These are phyloP conservation scores for Aphanocladium album DNA, from an alignment of 2,329 filamentous ascomycete species.

Conservation along the genomic window DNA sequence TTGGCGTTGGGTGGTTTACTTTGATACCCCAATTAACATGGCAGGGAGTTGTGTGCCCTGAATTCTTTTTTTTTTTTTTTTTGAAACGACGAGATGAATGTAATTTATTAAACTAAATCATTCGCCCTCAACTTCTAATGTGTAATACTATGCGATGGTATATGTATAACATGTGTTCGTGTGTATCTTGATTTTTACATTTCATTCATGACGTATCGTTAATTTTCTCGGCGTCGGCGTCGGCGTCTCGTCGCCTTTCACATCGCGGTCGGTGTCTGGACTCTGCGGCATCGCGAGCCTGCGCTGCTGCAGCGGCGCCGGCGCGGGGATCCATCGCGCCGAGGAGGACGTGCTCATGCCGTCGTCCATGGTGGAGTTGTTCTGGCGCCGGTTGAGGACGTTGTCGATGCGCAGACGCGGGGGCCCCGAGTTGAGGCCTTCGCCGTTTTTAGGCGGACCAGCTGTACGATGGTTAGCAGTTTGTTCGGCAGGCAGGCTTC, in stretches of 20 bases:
- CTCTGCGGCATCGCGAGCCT: constrained; percentile 1
- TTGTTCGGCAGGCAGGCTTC: too few species aligned
- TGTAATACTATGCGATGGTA: background rate
- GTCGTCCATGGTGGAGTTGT: constrained; percentile 9
- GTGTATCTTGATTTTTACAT: background rate
- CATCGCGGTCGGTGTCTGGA: background rate
- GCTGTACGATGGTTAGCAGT: too few species aligned
- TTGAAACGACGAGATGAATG: too few species aligned
- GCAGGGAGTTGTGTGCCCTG: background rate
- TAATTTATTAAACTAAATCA: too few species aligned
- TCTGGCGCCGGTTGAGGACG: constrained; percentile 30
- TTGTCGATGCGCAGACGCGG: constrained; percentile 35
- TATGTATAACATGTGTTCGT: background rate
- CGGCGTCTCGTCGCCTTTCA: background rate
- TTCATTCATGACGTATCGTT: constrained; percentile 11
- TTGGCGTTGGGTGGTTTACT: background rate
- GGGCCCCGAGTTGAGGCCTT: constrained; percentile 31
- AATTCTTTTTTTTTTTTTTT: too few species aligned
- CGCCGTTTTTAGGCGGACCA: constrained; percentile 33
- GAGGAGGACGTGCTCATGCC: constrained; percentile 10
- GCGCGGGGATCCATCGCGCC: background rate
- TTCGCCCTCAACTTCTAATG: too few species aligned
- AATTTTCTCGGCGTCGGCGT: background rate
- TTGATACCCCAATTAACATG: background rate
- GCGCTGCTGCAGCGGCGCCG: background rate